Evolutionary conservation across 257 asterid species (phyloP), one percentile per base, ranked within the genome.

Genomic region (Solanum sejunctum): DNA sequence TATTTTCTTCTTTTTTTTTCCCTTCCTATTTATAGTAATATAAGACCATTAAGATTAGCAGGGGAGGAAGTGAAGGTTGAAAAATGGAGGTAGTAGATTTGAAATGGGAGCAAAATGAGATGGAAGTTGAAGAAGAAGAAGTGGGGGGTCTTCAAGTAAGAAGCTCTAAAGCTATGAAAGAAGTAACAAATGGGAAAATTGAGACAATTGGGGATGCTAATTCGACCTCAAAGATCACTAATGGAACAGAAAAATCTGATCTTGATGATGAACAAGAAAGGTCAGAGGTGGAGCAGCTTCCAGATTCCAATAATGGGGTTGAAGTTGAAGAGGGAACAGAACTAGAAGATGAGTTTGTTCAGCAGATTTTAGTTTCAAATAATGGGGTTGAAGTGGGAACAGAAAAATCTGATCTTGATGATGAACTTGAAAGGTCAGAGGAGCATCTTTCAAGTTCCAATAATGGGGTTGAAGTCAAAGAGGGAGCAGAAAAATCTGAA

Each of bases 1-100:
- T 26, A 77, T 77, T 23, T 77, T 75, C 60, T 45, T 72, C 57
- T 4, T 23, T 3, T n/a, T 18, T 49, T 8, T 8, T 8, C 5
- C 51, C 47, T 49, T 26, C 52, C 47, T 51, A 77, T 77, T 77
- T 77, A 52, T 77, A 52, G 64, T 26, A 36, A 36, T 36, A 3
- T 36, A 51, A 52, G 82, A 7, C 45, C 45, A 75, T 23, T 12
- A 49, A 49, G 23, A 39, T 70, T 32, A 39, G 54, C 9, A 39
- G 17, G 26, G 75, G 43, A 58, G 67, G 57, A 28, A 51, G 51
- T 20, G 69, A 52, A 9, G 28, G 83, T 87, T 87, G 82, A 15
- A 79, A 51, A 83, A 94, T 92, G 97, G 95, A 88, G 58, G 86
- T 73, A 45, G 92, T 83, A 77, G 92, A 89, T 83, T 87, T 80